phyloP scores from a whole-genome alignment of 805 yeast genomes.

The Starmerella apis region DNA sequence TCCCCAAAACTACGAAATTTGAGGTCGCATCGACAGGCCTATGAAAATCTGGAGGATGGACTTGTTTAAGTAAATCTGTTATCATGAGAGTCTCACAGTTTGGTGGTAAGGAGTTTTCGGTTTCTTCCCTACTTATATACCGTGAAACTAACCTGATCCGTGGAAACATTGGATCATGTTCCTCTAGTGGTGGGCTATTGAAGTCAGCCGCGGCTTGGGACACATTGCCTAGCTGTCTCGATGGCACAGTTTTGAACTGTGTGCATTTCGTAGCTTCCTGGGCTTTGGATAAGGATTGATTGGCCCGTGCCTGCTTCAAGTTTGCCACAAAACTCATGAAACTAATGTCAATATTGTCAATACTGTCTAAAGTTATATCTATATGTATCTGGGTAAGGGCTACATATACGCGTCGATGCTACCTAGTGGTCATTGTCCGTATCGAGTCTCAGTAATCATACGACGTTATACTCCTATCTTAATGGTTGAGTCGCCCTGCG shows the following conservation, averaged over 20 bases:
- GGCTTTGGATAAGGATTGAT: neutral
- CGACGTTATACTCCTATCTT: too few species aligned
- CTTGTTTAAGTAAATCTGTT: slow-evolving; percentile 32
- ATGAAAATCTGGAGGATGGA: slow-evolving; percentile 54
- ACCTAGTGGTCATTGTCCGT: too few species aligned
- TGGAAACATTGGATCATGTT: slow-evolving; percentile 16
- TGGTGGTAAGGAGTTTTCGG: slow-evolving; percentile 12
- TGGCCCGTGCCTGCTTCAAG: slow-evolving; percentile 4
- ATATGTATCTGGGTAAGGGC: neutral
- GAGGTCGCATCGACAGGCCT: slow-evolving; percentile 49
- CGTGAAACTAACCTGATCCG: slow-evolving; percentile 18
- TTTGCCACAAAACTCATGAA: slow-evolving; percentile 3
- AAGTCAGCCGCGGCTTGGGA: neutral
- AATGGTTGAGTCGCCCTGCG: too few species aligned
- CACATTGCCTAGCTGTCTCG: neutral
- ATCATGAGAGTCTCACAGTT: slow-evolving; percentile 15
- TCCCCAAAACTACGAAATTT: slow-evolving; percentile 75
- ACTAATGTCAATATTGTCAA: too few species aligned
- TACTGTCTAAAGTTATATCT: too few species aligned
- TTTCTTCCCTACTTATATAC: slow-evolving; percentile 11
- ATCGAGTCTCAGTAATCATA: too few species aligned
- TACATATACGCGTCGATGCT: too few species aligned
- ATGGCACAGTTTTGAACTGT: neutral
- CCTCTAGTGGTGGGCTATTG: slow-evolving; percentile 4
- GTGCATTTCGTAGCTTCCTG: neutral